Evolutionary conservation across 306 rosid species (phyloP).

Genomic region (Albizia julibrissin): DNA sequence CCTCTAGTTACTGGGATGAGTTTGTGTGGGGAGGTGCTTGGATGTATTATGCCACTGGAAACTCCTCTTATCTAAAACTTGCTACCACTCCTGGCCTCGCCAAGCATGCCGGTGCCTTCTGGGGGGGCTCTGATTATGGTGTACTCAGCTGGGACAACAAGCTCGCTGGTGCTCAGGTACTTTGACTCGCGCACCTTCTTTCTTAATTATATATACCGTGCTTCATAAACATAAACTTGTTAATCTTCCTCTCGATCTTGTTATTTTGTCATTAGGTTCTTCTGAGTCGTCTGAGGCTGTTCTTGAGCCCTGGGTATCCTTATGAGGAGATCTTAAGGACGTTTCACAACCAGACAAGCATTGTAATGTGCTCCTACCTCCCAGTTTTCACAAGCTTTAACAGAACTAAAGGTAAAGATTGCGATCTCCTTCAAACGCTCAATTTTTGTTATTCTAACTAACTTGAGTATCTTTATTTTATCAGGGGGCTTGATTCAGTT

Average conservation of each 20-base stretch:
- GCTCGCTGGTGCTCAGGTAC: constrained; percentile 98
- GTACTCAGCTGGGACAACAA: constrained; percentile 98
- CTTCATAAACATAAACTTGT: background rate
- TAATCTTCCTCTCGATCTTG: background rate
- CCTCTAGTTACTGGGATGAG: constrained; percentile 87
- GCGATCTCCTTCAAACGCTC: background rate
- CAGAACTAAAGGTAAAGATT: constrained; percentile 80
- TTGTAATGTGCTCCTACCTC: constrained; percentile 91
- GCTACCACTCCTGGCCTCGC: constrained; percentile 87
- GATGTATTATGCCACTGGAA: constrained; percentile 98
- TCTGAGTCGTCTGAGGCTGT: constrained; percentile 92
- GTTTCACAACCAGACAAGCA: constrained; percentile 93
- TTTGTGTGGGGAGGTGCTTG: constrained; percentile 97
- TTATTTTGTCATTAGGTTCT: constrained; percentile 64
- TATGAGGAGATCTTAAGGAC: constrained; percentile 94
- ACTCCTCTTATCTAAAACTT: constrained; percentile 78
- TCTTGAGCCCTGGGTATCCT: constrained; percentile 99
- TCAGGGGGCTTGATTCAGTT: constrained; percentile 78
- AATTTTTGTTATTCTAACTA: background rate
- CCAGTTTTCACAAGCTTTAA: constrained; percentile 89
- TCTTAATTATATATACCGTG: background rate
- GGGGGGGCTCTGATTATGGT: constrained; percentile 97
- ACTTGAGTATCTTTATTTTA: background rate
- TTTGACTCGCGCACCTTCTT: constrained; percentile 7
- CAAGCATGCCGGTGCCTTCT: constrained; percentile 96